A percentile compares a stretch with the other conserved stretches of the same genome.
Evolutionary conservation across 345 rosid species (phyloP).

Genomic region (Laguncularia racemosa): DNA sequence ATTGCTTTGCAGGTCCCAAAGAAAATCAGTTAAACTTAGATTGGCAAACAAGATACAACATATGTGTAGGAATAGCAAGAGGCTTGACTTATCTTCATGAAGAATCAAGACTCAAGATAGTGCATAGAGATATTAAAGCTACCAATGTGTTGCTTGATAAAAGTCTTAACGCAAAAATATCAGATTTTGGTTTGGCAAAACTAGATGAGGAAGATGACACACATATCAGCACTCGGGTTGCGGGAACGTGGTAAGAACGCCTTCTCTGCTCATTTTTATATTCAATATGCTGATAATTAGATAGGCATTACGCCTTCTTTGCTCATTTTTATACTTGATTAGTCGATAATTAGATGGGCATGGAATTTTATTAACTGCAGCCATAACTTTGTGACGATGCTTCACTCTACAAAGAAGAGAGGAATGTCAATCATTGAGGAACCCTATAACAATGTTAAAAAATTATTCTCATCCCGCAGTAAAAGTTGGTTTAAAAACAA

Average conservation of each 20-base stretch:
- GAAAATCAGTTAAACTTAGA: conserved; percentile 10
- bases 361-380: not conserved
- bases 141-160: conserved; percentile 2
- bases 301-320: too few species aligned
- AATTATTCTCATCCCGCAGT: too few species aligned
- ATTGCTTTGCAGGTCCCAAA: not conserved
- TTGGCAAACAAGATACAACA: conserved; percentile 8
- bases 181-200: conserved; percentile 10
- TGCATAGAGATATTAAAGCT: conserved; percentile 12
- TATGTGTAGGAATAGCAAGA: conserved; percentile 6
- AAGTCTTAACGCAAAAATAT: conserved; percentile 6
- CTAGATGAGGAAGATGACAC: conserved; percentile 12
- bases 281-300: too few species aligned
- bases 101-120: conserved; percentile 10
- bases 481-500: too few species aligned
- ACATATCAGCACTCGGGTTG: conserved; percentile 17
- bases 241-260: conserved; percentile 51
- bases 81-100: conserved; percentile 13
- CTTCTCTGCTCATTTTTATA: not conserved
- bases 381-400: not conserved
- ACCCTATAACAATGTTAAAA: too few species aligned
- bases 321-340: too few species aligned
- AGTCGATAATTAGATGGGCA: too few species aligned
- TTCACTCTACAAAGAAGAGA: too few species aligned
- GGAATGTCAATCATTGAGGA: too few species aligned